These are phyloP conservation scores for Elsinoe arachidis DNA, from an alignment of 2,329 filamentous ascomycete species.

Conservation along the genomic window DNA sequence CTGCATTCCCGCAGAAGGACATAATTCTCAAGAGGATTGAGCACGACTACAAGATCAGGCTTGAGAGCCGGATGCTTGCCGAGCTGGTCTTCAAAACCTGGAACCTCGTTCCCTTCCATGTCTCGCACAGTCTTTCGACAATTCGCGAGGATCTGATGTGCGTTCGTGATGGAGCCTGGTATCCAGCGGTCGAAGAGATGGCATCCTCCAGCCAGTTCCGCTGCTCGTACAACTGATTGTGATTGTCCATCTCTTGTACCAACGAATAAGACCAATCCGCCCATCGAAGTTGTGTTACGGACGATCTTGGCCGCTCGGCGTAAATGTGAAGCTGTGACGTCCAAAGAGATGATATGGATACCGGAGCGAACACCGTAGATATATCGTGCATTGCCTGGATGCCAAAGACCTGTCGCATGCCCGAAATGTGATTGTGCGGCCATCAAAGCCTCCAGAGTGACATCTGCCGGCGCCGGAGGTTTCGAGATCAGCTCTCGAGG, in stretches of 20 bases:
- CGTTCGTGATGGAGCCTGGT: conserved; percentile 85
- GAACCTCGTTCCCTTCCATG: conserved; percentile 56
- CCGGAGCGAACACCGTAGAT: conserved; percentile 85
- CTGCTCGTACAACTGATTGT: conserved; percentile 70
- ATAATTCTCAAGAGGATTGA: conserved; percentile 91
- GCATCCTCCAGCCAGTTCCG: conserved; percentile 66
- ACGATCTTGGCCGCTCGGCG: conserved; percentile 91
- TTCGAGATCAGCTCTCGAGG: conserved; percentile 58
- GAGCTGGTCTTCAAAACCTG: conserved; percentile 58
- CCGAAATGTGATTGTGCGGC: conserved; percentile 82
- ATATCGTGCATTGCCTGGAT: conserved; percentile 86
- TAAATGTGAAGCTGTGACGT: conserved; percentile 78
- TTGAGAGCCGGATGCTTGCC: conserved; percentile 57
- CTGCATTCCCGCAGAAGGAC: conserved; percentile 86
- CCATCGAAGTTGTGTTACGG: conserved; percentile 71
- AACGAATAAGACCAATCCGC: conserved; percentile 81
- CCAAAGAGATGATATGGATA: conserved; percentile 87
- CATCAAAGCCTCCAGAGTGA: conserved; percentile 85
- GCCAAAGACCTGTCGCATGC: conserved; percentile 85
- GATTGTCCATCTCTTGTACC: conserved; percentile 79
- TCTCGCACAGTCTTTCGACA: conserved; percentile 69
- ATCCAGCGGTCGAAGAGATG: conserved; percentile 92
- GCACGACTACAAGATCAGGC: conserved; percentile 82
- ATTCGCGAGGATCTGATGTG: conserved; percentile 71
- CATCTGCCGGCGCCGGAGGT: conserved; percentile 67